Conservation (phyloP, 345 rosid genomes). For the Durio zibethinus region DNA sequence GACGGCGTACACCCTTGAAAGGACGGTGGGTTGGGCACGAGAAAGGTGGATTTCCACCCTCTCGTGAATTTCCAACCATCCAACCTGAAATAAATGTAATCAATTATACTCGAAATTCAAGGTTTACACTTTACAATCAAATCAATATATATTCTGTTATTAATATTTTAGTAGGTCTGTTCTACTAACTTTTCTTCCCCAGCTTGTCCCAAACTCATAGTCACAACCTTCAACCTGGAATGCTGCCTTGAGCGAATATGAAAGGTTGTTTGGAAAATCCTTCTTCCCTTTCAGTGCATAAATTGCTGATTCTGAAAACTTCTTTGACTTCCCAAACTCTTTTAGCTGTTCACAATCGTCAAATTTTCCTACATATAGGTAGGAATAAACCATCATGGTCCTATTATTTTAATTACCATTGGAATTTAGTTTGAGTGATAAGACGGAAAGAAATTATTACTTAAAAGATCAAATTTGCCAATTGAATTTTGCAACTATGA, state of each 20-base stretch:
- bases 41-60: constrained; percentile 44
- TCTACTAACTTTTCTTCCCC: constrained; percentile 50
- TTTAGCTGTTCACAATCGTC: constrained; percentile 13
- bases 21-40: constrained; percentile 39
- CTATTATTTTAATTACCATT: not conserved
- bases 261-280: constrained; percentile 3
- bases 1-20: constrained; percentile 58
- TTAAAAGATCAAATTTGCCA: too few species aligned
- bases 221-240: constrained; percentile 37
- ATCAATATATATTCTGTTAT: not conserved
- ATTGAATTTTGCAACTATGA: too few species aligned
- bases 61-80: constrained; percentile 46
- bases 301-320: constrained; percentile 34
- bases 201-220: constrained; percentile 46
- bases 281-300: constrained; percentile 42
- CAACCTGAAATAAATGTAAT: constrained; percentile 29
- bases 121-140: not conserved
- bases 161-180: not conserved
- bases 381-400: too few species aligned
- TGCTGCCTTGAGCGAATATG: constrained; percentile 33
- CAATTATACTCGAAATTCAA: too few species aligned
- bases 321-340: constrained; percentile 48
- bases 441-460: too few species aligned
- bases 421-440: too few species aligned
- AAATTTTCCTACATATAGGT: constrained; percentile 19